Evolutionary conservation across 768 basidiomycete genomes (phyloP).

Genomic region (Russula sp.): DNA sequence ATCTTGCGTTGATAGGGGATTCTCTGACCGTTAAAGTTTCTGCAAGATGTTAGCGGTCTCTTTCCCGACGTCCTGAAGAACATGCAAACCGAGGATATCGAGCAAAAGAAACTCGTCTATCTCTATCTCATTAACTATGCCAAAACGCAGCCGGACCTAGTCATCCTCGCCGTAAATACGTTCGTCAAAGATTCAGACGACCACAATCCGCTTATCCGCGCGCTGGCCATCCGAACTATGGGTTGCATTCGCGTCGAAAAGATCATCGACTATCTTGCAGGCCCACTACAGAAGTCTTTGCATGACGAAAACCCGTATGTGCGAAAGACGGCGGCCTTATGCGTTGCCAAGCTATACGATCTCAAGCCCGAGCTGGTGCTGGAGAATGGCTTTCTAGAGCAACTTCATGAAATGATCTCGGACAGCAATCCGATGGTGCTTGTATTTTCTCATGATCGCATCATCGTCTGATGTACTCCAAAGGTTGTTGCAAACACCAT

Average conservation of each 20-base stretch:
- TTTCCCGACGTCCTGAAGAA: constrained; percentile 99
- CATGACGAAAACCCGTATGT: constrained; percentile 98
- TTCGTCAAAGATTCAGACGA: constrained; percentile 98
- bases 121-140: constrained; percentile 99
- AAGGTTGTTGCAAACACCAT: constrained; percentile 98
- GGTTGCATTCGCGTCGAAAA: constrained; percentile 95
- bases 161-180: constrained; percentile 97
- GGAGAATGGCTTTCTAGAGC: constrained; percentile 89
- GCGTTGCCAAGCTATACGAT: constrained; percentile 96
- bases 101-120: constrained; percentile 99
- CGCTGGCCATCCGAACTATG: constrained; percentile 97
- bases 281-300: constrained; percentile 86
- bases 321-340: constrained; percentile 93
- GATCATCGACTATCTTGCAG: constrained; percentile 98
- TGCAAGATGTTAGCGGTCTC: constrained; percentile 80
- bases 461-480: background rate
- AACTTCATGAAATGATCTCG: constrained; percentile 84
- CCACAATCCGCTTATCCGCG: constrained; percentile 92
- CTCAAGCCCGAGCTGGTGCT: constrained; percentile 92
- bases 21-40: background rate
- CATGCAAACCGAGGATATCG: constrained; percentile 98
- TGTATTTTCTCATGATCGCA: constrained; percentile 3
- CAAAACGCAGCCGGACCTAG: constrained; percentile 96
- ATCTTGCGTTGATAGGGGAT: background rate
- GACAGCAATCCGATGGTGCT: constrained; percentile 96